Evolutionary conservation across 805 yeast genomes (phyloP), one percentile per base, ranked within the genome.

Genomic region (Ogataea methanolica): DNA sequence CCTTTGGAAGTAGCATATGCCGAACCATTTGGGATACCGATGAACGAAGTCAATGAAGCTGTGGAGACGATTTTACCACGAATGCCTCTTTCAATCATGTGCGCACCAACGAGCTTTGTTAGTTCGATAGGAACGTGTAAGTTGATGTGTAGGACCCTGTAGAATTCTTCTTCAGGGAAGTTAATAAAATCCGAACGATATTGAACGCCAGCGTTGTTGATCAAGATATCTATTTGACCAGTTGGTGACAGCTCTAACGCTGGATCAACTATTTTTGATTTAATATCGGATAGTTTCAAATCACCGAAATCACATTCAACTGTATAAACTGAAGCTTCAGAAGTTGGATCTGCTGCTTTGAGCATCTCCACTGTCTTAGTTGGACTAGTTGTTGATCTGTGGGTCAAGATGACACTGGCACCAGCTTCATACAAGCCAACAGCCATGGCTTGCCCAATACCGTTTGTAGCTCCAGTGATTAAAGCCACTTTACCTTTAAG

Each of bases 401-500:
- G 71, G 9, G 71, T 65, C 33, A 74, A 51, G 21, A 63, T 66
- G 54, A 72, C 53, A 17, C 51, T 61, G n/a, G 76, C 69, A 8
- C 78, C 78, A 11, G 79, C 79, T 49, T 71, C 72, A 8, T 78
- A 80, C 29, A 78, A 58, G 16, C 76, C 82, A 36, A 64, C 55
- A 19, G 80, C 80, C 58, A 78, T 75, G 38, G 74, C 72, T 33
- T 68, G 70, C 8, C 83, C 83, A 52, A 78, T 78, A 5, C 83
- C 83, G 21, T 75, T 70, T 36, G 80, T 74, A 34, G 76, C 80
- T 7, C 83, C 83, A 16, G 82, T 72, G 36, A 75, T 62, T 9
- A 72, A 47, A 6, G 72, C 75, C 12, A 65, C 70, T 52, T 71
- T 69, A 9, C 73, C 74, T 44, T 63, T 53, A 8, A 69, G 58